Percentiles rank a stretch among this genome's conserved stretches.
Conservation (phyloP, 139 green algal species). For the Mychonastes homosphaera region DNA sequence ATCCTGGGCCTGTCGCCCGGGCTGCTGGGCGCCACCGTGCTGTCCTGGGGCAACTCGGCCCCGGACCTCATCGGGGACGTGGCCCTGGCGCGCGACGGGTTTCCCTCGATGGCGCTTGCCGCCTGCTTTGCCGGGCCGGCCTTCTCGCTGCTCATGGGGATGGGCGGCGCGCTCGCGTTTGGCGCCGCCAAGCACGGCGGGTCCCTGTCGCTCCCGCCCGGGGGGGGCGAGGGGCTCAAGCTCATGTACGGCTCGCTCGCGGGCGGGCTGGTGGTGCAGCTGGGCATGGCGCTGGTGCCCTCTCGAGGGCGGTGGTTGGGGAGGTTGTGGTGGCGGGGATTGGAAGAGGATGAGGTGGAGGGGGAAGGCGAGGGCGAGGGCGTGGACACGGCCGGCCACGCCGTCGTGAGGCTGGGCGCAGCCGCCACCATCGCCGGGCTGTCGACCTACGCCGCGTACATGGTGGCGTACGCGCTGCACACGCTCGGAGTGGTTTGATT, state of each 20-base stretch:
- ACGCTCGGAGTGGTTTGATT: too few species aligned
- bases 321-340: not conserved
- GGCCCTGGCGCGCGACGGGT: slow-evolving; percentile 30
- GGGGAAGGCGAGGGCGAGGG: too few species aligned
- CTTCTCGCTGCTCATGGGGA: slow-evolving; percentile 38
- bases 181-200: too few species aligned
- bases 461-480: too few species aligned
- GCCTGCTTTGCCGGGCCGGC: slow-evolving; percentile 49
- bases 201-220: too few species aligned
- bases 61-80: slow-evolving; percentile 43
- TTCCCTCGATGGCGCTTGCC: slow-evolving; percentile 45
- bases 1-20: slow-evolving; percentile 24
- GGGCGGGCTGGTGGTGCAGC: slow-evolving; percentile 5
- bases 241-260: too few species aligned
- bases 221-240: too few species aligned
- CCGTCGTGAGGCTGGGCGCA: too few species aligned
- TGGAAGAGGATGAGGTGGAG: too few species aligned
- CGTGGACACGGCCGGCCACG: too few species aligned
- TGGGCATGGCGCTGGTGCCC: slow-evolving; percentile 3
- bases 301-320: slow-evolving; percentile 8
- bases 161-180: slow-evolving; percentile 13
- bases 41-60: slow-evolving; percentile 48
- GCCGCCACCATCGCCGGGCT: too few species aligned
- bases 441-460: too few species aligned
- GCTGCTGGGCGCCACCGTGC: slow-evolving; percentile 36